Evolutionary conservation across 176 grass and related monocot species (phyloP).

Genomic region (Chrysopogon serrulatus): DNA sequence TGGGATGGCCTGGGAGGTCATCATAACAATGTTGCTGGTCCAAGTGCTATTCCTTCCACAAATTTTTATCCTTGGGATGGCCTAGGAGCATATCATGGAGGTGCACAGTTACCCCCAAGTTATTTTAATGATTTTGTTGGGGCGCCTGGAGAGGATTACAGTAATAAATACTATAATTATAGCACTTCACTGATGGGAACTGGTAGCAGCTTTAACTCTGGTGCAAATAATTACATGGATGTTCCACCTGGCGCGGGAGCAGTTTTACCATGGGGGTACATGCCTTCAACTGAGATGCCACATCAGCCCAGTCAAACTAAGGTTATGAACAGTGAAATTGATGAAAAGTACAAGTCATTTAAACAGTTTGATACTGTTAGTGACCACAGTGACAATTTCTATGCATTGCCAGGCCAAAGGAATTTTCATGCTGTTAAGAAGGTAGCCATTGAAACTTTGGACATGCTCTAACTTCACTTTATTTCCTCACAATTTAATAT

Average conservation of each 20-base stretch:
- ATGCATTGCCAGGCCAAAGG: neutral
- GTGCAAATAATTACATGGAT: slow-evolving; percentile 38
- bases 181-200: slow-evolving; percentile 13
- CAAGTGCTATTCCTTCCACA: slow-evolving; percentile 31
- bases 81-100: slow-evolving; percentile 26
- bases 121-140: slow-evolving; percentile 15
- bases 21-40: slow-evolving; percentile 4
- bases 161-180: slow-evolving; percentile 24
- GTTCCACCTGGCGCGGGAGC: slow-evolving; percentile 27
- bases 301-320: slow-evolving; percentile 25
- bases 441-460: slow-evolving; percentile 31
- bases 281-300: slow-evolving; percentile 1
- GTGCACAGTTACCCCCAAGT: neutral
- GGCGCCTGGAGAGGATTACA: slow-evolving; percentile 24
- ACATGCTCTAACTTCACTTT: neutral
- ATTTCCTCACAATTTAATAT: neutral
- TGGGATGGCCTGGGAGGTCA: slow-evolving; percentile 16
- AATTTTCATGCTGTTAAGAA: slow-evolving; percentile 34
- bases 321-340: slow-evolving; percentile 28
- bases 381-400: slow-evolving; percentile 53
- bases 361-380: slow-evolving; percentile 72
- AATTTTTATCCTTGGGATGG: slow-evolving; percentile 16
- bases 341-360: slow-evolving; percentile 59
- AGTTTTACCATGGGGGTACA: slow-evolving; percentile 35
- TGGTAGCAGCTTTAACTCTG: slow-evolving; percentile 47